Percentiles rank a stretch among this genome's conserved stretches.
These are phyloP conservation scores for Aureobasidium sp. DNA, from an alignment of 2,329 filamentous ascomycete species.

Conservation along the genomic window DNA sequence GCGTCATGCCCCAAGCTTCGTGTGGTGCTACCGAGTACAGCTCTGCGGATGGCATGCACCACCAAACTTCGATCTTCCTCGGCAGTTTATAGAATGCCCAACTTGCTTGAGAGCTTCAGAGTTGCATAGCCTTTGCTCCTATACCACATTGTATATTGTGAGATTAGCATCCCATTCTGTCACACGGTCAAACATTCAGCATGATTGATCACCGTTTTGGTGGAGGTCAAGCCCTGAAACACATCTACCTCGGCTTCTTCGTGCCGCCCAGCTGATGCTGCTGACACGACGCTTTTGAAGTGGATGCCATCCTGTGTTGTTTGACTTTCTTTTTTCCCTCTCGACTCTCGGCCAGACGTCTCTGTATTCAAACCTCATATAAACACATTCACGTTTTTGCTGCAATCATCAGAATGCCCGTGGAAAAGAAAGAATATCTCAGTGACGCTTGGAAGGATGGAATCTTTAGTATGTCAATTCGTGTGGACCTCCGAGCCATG, in stretches of 20 bases:
- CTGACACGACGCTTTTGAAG: not conserved
- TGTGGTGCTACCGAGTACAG: too few relatives aligned
- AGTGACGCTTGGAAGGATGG: conserved; percentile 81
- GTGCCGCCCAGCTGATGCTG: conserved; percentile 1
- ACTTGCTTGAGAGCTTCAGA: too few relatives aligned
- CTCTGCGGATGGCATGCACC: too few relatives aligned
- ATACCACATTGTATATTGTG: too few relatives aligned
- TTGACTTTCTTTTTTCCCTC: not conserved
- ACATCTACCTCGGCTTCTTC: conserved; percentile 12
- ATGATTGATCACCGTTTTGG: not conserved
- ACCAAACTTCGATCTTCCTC: too few relatives aligned
- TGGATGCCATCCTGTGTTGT: not conserved
- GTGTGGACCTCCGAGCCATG: not conserved
- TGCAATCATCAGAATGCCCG: conserved; percentile 48
- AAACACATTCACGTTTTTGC: not conserved
- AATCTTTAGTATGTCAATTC: conserved; percentile 61
- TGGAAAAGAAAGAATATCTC: conserved; percentile 67
- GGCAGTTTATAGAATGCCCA: too few relatives aligned
- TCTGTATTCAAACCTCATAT: not conserved
- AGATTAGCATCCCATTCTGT: too few relatives aligned
- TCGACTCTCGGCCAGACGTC: not conserved
- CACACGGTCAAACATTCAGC: too few relatives aligned
- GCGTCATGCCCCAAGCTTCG: too few relatives aligned
- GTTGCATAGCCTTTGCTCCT: too few relatives aligned
- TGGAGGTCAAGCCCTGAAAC: conserved; percentile 1